Evolutionary conservation across 169 alveolate species (phyloP).

Genomic region (Theileria luwenshuni): DNA sequence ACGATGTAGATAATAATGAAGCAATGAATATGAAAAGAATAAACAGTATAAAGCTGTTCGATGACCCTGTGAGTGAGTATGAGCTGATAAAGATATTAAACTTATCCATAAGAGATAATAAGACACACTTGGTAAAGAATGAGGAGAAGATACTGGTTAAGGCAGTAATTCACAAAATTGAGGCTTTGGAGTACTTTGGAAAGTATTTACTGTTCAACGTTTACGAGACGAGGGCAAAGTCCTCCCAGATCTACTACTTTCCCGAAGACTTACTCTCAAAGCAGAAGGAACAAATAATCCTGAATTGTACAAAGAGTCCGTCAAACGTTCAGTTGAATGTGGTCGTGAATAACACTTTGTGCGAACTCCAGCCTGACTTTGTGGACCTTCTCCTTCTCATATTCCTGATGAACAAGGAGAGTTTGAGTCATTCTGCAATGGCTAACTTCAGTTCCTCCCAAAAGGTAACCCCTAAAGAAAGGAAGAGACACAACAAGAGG

Average conservation of each 20-base stretch:
- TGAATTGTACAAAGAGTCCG: not conserved
- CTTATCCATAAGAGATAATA: not conserved
- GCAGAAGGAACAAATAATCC: not conserved
- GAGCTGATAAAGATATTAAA: conserved; percentile 14
- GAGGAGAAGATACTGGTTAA: not conserved
- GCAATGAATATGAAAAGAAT: not conserved
- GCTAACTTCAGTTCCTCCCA: not conserved
- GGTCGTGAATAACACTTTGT: not conserved
- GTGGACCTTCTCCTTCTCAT: not conserved
- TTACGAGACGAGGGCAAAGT: conserved; percentile 1
- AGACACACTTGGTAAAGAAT: conserved; percentile 5
- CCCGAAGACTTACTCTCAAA: conserved; percentile 4
- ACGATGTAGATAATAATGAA: not conserved
- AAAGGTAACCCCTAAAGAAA: not conserved
- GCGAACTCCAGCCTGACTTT: conserved; percentile 15
- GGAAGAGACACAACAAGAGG: not conserved
- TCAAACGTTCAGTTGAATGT: not conserved
- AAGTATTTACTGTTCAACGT: not conserved
- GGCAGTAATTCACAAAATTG: not conserved
- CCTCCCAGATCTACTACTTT: not conserved
- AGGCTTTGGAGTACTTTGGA: conserved; percentile 14
- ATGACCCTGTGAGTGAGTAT: not conserved
- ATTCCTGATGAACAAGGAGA: too few relatives aligned
- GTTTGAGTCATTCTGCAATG: too few relatives aligned
- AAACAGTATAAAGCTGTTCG: not conserved